Evolutionary conservation across 2,329 filamentous ascomycete species (phyloP).

Genomic region (Aspergillaceae sp.): DNA sequence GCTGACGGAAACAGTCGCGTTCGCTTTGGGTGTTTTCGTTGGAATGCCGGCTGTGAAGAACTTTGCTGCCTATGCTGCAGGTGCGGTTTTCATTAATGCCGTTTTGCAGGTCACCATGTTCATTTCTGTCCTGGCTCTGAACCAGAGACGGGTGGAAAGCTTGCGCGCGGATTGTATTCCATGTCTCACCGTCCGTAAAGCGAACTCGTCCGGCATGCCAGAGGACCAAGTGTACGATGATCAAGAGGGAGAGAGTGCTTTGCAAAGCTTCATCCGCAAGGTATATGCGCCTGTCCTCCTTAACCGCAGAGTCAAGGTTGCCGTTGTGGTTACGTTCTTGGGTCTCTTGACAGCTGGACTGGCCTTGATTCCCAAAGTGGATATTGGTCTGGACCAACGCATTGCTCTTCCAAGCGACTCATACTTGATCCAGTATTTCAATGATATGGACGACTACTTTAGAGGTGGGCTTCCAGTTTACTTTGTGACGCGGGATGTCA

Average conservation of each 20-base stretch:
- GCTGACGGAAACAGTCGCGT: constrained; percentile 88
- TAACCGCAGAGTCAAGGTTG: constrained; percentile 68
- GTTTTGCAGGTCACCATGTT: constrained; percentile 97
- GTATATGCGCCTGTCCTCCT: constrained; percentile 76
- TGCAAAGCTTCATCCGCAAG: constrained; percentile 86
- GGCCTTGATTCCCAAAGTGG: constrained; percentile 72
- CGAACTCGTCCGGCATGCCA: constrained; percentile 57
- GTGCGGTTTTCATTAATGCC: constrained; percentile 94
- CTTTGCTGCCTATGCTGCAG: constrained; percentile 92
- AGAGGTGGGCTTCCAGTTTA: constrained; percentile 89
- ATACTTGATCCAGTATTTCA: constrained; percentile 92
- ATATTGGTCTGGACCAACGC: constrained; percentile 86
- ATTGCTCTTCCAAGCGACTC: constrained; percentile 90
- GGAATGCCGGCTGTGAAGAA: constrained; percentile 98
- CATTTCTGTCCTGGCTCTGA: constrained; percentile 79
- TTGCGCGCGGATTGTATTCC: constrained; percentile 87
- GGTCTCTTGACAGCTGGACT: constrained; percentile 79
- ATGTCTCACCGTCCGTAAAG: constrained; percentile 71
- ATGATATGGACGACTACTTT: constrained; percentile 89
- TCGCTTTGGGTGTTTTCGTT: constrained; percentile 84
- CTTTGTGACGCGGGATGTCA: constrained; percentile 78
- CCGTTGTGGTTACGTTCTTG: constrained; percentile 71
- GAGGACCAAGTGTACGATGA: constrained; percentile 61
- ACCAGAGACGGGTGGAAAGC: constrained; percentile 83
- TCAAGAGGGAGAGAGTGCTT: constrained; percentile 65